Percentiles rank a stretch among this genome's conserved stretches.
Evolutionary conservation across 441 rosid species (phyloP).

Genomic region (Corymbia citriodora): DNA sequence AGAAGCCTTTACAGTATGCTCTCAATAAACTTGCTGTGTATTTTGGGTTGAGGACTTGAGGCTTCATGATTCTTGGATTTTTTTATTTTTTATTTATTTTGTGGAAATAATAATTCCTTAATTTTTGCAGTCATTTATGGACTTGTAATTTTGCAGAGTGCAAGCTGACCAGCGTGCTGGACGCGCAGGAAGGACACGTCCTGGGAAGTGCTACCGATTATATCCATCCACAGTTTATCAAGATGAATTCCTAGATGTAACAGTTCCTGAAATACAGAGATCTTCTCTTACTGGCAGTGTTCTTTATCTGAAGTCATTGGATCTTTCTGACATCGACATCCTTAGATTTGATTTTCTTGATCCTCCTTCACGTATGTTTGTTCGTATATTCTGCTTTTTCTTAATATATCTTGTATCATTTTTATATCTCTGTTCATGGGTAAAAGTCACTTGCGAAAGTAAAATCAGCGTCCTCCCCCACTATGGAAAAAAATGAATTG

Average conservation of each 20-base stretch:
- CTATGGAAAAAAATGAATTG: neutral
- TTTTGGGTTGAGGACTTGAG: neutral
- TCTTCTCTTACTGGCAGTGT: slow-evolving; percentile 96
- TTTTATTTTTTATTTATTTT: neutral
- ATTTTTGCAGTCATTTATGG: neutral
- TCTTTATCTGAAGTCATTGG: slow-evolving; percentile 89
- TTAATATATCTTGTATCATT: neutral
- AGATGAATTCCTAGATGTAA: slow-evolving; percentile 82
- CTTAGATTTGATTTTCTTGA: slow-evolving; percentile 97
- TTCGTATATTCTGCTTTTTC: neutral
- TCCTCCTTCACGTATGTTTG: slow-evolving; percentile 66
- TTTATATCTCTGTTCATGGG: neutral
- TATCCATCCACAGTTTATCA: slow-evolving; percentile 71
- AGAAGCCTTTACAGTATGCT: neutral
- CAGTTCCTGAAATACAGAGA: slow-evolving; percentile 95
- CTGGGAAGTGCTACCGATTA: slow-evolving; percentile 92
- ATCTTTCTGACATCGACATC: slow-evolving; percentile 88
- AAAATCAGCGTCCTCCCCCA: neutral
- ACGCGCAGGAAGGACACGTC: slow-evolving; percentile 97
- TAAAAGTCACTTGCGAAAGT: neutral
- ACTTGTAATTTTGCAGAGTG: slow-evolving; percentile 45
- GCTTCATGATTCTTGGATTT: neutral
- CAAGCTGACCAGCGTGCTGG: slow-evolving; percentile 99
- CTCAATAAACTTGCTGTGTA: neutral
- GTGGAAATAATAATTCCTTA: neutral